Evolutionary conservation across 1,284 basidiomycete genomes (phyloP).

Genomic region (Prillingera fragicola): DNA sequence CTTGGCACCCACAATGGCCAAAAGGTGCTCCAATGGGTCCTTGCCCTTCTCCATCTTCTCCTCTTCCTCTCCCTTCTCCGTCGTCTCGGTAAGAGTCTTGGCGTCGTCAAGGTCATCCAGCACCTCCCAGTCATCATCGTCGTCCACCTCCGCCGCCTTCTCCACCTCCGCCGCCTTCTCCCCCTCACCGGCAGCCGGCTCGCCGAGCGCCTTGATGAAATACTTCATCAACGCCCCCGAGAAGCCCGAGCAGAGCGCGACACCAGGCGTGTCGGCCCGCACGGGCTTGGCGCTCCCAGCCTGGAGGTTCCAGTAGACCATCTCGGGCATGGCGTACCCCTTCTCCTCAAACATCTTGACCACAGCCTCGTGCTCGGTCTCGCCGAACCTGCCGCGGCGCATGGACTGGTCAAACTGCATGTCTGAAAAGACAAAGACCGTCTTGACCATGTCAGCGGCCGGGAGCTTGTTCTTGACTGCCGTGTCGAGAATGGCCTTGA

Average conservation of each 20-base stretch:
- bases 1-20: slow-evolving; percentile 53
- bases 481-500: slow-evolving; percentile 52
- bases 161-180: slow-evolving; percentile 23
- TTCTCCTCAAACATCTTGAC: slow-evolving; percentile 53
- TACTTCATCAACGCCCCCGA: slow-evolving; percentile 63
- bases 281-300: slow-evolving; percentile 50
- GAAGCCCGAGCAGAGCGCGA: slow-evolving; percentile 63
- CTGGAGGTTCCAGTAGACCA: slow-evolving; percentile 47
- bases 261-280: slow-evolving; percentile 54
- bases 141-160: slow-evolving; percentile 20
- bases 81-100: background rate
- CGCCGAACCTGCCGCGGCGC: slow-evolving; percentile 48
- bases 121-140: slow-evolving; percentile 29
- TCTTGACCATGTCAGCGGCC: slow-evolving; percentile 65
- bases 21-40: slow-evolving; percentile 55
- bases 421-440: slow-evolving; percentile 66
- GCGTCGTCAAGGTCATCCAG: slow-evolving; percentile 27
- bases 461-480: slow-evolving; percentile 56
- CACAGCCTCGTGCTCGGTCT: slow-evolving; percentile 61
- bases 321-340: slow-evolving; percentile 63
- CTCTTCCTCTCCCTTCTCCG: slow-evolving; percentile 3
- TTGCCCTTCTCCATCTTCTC: slow-evolving; percentile 41
- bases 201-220: slow-evolving; percentile 53
- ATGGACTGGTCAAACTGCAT: slow-evolving; percentile 63
- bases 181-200: slow-evolving; percentile 46